Evolutionary conservation across 2,329 filamentous ascomycete species (phyloP).

Genomic region (Didymellaceae sp.): DNA sequence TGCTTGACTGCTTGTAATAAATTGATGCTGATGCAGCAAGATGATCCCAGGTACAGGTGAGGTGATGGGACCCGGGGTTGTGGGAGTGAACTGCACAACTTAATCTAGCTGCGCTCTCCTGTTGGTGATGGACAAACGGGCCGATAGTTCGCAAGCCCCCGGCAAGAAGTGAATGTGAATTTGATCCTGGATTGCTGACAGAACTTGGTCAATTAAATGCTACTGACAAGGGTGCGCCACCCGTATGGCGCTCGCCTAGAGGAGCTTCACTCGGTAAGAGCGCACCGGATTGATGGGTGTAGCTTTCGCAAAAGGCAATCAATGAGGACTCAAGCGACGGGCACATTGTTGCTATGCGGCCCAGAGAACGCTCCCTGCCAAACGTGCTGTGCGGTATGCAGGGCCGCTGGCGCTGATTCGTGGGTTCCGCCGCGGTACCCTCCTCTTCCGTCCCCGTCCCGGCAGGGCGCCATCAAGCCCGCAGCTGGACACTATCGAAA

Average conservation of each 20-base stretch:
- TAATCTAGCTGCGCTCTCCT: constrained; percentile 22
- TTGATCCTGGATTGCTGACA: neutral
- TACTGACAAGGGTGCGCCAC: constrained; percentile 11
- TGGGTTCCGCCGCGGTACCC: constrained; percentile 1
- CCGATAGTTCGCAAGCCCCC: neutral
- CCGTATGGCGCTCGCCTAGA: constrained; percentile 20
- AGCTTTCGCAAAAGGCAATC: constrained; percentile 9
- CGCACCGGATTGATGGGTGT: neutral
- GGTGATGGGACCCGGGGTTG: constrained; percentile 21
- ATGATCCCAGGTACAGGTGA: constrained; percentile 12
- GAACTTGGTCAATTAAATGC: neutral
- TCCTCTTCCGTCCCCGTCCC: constrained; percentile 14
- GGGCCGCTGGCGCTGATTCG: constrained; percentile 16
- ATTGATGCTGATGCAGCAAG: constrained; percentile 10
- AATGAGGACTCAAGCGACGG: constrained; percentile 1
- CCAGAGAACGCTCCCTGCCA: constrained; percentile 8
- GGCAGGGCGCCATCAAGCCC: constrained; percentile 5
- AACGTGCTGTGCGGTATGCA: constrained; percentile 7
- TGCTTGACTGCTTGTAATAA: constrained; percentile 11
- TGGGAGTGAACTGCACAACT: constrained; percentile 25
- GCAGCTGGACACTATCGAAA: constrained; percentile 17
- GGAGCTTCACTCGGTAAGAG: constrained; percentile 16
- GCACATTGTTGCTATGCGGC: constrained; percentile 7
- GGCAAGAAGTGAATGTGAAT: neutral
- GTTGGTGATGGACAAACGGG: constrained; percentile 17